These are phyloP conservation scores for Suillus weaverae DNA, from an alignment of 768 basidiomycete species.

Conservation along the genomic window DNA sequence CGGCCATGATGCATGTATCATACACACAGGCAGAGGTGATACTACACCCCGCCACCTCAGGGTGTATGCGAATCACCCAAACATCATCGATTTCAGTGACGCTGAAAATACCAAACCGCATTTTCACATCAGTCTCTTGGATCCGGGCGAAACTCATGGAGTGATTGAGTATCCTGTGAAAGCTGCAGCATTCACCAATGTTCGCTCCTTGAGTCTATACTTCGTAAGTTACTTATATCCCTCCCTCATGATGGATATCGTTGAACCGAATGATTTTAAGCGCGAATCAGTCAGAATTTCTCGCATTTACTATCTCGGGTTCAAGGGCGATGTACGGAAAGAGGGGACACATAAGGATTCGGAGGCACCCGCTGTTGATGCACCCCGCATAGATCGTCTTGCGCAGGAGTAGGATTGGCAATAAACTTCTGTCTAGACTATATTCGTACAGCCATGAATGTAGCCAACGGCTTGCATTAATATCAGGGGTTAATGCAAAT, in stretches of 20 bases:
- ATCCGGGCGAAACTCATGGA: constrained; percentile 54
- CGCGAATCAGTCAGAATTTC: constrained; percentile 66
- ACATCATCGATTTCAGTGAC: constrained; percentile 76
- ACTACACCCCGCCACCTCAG: constrained; percentile 67
- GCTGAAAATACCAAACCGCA: constrained; percentile 70
- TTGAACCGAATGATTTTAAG: constrained; percentile 33
- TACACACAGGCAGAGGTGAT: constrained; percentile 51
- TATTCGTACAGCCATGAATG: not conserved
- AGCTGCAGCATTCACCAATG: constrained; percentile 71
- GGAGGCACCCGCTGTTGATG: constrained; percentile 50
- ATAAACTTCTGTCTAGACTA: too few species aligned
- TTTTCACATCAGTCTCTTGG: constrained; percentile 65
- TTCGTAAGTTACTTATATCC: constrained; percentile 54
- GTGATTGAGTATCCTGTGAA: constrained; percentile 77
- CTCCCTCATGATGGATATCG: not conserved
- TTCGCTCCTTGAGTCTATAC: constrained; percentile 72
- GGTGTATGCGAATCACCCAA: constrained; percentile 70
- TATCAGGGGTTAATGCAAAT: not conserved
- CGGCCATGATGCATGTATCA: not conserved
- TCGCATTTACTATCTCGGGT: constrained; percentile 37
- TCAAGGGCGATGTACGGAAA: not conserved
- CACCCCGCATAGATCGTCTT: not conserved
- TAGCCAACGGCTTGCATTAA: too few species aligned
- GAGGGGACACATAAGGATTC: constrained; percentile 40
- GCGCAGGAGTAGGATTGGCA: not conserved